phyloP scores from a whole-genome alignment of 2,329 filamentous ascomycete genomes.

The Colletotrichum tropicale region DNA sequence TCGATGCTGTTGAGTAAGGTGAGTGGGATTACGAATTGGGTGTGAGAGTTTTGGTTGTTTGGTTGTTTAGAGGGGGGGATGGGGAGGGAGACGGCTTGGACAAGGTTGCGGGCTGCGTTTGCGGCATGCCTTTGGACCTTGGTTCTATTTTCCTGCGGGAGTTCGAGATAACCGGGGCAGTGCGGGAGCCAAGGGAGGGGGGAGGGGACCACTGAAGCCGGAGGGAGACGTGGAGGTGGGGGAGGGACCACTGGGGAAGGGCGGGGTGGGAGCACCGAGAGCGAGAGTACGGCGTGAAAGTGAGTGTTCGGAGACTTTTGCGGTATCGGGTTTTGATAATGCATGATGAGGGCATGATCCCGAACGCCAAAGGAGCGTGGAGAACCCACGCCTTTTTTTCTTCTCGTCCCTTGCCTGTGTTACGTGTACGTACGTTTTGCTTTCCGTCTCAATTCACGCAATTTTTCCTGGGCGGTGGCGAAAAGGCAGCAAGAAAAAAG shows the following conservation, averaged over 20 bases:
- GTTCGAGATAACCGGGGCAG: neutral
- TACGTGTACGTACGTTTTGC: neutral
- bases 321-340: neutral
- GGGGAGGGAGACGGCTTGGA: neutral
- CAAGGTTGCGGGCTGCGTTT: neutral
- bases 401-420: neutral
- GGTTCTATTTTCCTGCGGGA: neutral
- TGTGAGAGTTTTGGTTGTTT: neutral
- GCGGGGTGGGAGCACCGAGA: neutral
- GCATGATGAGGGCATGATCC: conserved; percentile 5
- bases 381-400: neutral
- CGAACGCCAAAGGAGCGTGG: neutral
- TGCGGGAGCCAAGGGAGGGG: neutral
- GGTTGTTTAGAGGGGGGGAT: neutral
- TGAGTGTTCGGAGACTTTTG: neutral
- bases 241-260: neutral
- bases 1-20: neutral
- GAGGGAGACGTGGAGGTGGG: neutral
- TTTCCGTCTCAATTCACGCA: neutral
- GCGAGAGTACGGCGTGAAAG: neutral
- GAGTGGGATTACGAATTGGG: neutral
- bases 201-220: neutral
- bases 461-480: neutral
- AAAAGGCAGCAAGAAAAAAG: neutral
- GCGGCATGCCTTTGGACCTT: neutral